Conservation (phyloP, 225 moss, liverwort and hornwort species). For the Ulota crispa region DNA sequence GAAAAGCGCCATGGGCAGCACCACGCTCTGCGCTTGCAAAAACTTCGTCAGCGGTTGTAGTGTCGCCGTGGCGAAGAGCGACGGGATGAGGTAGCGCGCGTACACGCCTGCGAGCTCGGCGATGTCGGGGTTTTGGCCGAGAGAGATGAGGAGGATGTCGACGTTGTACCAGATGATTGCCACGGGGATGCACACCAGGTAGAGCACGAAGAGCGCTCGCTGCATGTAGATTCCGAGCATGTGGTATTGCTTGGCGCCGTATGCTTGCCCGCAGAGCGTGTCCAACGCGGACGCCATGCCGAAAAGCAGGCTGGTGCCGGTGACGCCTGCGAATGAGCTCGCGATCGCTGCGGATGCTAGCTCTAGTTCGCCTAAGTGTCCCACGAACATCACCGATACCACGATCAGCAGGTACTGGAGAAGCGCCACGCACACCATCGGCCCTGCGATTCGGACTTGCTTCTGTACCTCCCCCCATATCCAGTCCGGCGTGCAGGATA, state of each 20-base stretch:
- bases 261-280: slow-evolving; percentile 82
- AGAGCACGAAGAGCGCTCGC: slow-evolving; percentile 54
- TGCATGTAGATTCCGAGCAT: slow-evolving; percentile 66
- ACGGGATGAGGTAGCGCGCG: slow-evolving; percentile 56
- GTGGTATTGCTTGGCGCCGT: slow-evolving; percentile 75
- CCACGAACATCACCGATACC: slow-evolving; percentile 76
- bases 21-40: slow-evolving; percentile 64
- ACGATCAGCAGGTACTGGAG: slow-evolving; percentile 54
- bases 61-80: slow-evolving; percentile 52
- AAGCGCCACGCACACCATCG: slow-evolving; percentile 59
- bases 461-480: slow-evolving; percentile 43
- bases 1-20: slow-evolving; percentile 61
- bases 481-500: slow-evolving; percentile 47
- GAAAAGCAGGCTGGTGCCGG: slow-evolving; percentile 51
- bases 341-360: slow-evolving; percentile 71
- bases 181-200: slow-evolving; percentile 37
- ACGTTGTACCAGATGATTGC: slow-evolving; percentile 54
- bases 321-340: slow-evolving; percentile 55
- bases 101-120: slow-evolving; percentile 53
- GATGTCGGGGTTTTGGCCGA: slow-evolving; percentile 59
- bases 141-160: slow-evolving; percentile 34
- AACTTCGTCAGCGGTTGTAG: slow-evolving; percentile 68
- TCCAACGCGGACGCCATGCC: slow-evolving; percentile 73
- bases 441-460: slow-evolving; percentile 57
- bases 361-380: slow-evolving; percentile 68